These are phyloP conservation scores for Pascua guehoae DNA, from an alignment of 1,284 basidiomycete species.

Conservation along the genomic window DNA sequence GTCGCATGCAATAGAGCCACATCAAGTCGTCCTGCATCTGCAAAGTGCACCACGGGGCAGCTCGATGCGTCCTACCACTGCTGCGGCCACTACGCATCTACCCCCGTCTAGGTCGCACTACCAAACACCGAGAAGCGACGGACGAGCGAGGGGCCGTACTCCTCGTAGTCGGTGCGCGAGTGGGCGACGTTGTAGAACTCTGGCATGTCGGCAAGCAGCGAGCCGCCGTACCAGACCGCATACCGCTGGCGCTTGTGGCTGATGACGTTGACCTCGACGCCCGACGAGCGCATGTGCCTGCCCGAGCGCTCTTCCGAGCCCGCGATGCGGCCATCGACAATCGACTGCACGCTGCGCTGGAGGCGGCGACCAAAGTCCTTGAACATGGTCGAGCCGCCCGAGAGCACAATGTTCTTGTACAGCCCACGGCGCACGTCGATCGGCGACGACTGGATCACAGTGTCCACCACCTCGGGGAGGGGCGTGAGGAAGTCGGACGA, in stretches of 20 bases:
- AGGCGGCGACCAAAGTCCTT: slow-evolving; percentile 94
- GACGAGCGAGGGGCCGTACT: slow-evolving; percentile 93
- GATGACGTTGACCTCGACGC: slow-evolving; percentile 95
- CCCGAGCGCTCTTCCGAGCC: slow-evolving; percentile 73
- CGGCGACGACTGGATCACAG: slow-evolving; percentile 91
- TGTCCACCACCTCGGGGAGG: slow-evolving; percentile 92
- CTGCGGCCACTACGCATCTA: too few relatives aligned
- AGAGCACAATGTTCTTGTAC: slow-evolving; percentile 96
- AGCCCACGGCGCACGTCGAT: slow-evolving; percentile 91
- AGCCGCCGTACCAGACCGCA: slow-evolving; percentile 98
- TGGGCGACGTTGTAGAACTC: slow-evolving; percentile 98
- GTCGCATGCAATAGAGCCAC: too few relatives aligned
- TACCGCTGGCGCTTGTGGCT: slow-evolving; percentile 97
- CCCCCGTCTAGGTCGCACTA: slow-evolving; percentile 62
- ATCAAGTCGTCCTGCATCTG: too few relatives aligned
- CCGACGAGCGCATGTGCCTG: slow-evolving; percentile 74
- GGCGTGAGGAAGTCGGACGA: slow-evolving; percentile 98
- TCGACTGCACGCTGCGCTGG: slow-evolving; percentile 88
- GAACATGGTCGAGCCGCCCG: slow-evolving; percentile 96
- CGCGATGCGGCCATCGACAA: slow-evolving; percentile 87
- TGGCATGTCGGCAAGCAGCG: slow-evolving; percentile 86
- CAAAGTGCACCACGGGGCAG: too few relatives aligned
- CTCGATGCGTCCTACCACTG: too few relatives aligned
- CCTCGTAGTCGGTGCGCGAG: slow-evolving; percentile 95
- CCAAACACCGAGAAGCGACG: slow-evolving; percentile 92